Percentiles rank a stretch among this genome's conserved stretches.
phyloP scores from a whole-genome alignment of 345 rosid genomes.

The Mallotus nudiflorus region DNA sequence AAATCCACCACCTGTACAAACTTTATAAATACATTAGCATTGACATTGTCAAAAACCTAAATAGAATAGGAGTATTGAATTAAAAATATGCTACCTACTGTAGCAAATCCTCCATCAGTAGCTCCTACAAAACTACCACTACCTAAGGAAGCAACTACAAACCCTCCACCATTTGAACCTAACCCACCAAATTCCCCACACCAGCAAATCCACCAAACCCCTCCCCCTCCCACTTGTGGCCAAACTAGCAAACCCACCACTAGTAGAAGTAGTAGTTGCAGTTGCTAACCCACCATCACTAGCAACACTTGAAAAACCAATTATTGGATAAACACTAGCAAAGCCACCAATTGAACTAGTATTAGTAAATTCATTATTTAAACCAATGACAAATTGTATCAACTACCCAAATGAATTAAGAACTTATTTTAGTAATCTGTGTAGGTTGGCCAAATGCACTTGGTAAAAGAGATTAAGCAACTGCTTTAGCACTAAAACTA shows the following conservation, averaged over 20 bases:
- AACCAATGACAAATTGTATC: slow-evolving; percentile 72
- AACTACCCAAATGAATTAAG: slow-evolving; percentile 97
- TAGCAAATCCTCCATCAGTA: slow-evolving; percentile 15
- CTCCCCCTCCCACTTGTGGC: slow-evolving; percentile 41
- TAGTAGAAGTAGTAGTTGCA: slow-evolving; percentile 38
- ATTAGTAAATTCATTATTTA: slow-evolving; percentile 56
- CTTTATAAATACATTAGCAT: not conserved
- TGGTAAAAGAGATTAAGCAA: slow-evolving; percentile 55
- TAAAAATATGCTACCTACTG: not conserved
- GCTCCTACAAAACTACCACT: not conserved
- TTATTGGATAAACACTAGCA: slow-evolving; percentile 47
- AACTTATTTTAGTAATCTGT: slow-evolving; percentile 74
- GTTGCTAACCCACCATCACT: slow-evolving; percentile 56
- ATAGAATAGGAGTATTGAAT: not conserved
- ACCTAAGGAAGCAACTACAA: slow-evolving; percentile 4
- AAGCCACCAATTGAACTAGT: slow-evolving; percentile 59
- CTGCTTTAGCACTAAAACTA: slow-evolving; percentile 49
- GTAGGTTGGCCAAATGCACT: slow-evolving; percentile 80
- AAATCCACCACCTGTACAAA: slow-evolving; percentile 64
- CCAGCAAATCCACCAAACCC: slow-evolving; percentile 55
- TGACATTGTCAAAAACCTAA: not conserved
- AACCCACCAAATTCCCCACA: slow-evolving; percentile 45
- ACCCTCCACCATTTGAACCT: slow-evolving; percentile 27
- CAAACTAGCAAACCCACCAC: slow-evolving; percentile 42
- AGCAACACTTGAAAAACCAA: slow-evolving; percentile 40